Evolutionary conservation across 208 protist genomes (phyloP).

Genomic region (Leptomonas pyrrhocoris): DNA sequence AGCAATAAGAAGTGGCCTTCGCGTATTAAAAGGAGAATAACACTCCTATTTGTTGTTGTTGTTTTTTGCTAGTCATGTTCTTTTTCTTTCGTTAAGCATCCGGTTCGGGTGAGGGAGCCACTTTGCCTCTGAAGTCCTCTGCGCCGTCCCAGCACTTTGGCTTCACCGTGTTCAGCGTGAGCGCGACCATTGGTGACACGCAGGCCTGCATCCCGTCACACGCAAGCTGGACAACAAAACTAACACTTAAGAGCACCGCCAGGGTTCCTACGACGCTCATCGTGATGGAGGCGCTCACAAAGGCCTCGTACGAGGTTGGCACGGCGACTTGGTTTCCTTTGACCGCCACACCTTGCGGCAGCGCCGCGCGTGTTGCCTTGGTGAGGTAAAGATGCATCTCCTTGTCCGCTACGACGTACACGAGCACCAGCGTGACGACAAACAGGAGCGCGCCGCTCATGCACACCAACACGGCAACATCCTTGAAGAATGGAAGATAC

Average conservation of each 20-base stretch:
- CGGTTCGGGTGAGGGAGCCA: conserved; percentile 6
- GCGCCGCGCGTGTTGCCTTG: background rate
- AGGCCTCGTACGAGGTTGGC: conserved; percentile 31
- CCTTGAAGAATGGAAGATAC: conserved; percentile 19
- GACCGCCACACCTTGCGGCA: conserved; percentile 3
- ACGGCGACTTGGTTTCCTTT: conserved; percentile 15
- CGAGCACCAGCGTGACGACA: conserved; percentile 21
- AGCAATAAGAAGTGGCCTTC: too few species aligned
- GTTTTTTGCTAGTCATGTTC: background rate
- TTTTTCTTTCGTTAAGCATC: background rate
- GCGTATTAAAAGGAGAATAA: too few species aligned
- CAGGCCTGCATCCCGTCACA: conserved; percentile 24
- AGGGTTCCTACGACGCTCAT: conserved; percentile 24
- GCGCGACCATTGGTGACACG: conserved; percentile 38
- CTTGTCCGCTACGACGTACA: conserved; percentile 16
- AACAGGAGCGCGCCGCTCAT: conserved; percentile 31
- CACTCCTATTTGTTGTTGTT: too few species aligned
- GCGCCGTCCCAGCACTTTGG: conserved; percentile 51
- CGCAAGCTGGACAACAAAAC: conserved; percentile 23
- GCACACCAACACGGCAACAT: conserved; percentile 20
- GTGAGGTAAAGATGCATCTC: conserved; percentile 31
- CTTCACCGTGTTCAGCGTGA: conserved; percentile 42
- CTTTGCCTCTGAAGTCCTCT: conserved; percentile 56
- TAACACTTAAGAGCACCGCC: conserved; percentile 36
- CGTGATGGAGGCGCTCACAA: conserved; percentile 30